Evolutionary conservation across 1,284 basidiomycete species (phyloP), one percentile per base, ranked within the genome.

Genomic region (Calocybe gambosa): DNA sequence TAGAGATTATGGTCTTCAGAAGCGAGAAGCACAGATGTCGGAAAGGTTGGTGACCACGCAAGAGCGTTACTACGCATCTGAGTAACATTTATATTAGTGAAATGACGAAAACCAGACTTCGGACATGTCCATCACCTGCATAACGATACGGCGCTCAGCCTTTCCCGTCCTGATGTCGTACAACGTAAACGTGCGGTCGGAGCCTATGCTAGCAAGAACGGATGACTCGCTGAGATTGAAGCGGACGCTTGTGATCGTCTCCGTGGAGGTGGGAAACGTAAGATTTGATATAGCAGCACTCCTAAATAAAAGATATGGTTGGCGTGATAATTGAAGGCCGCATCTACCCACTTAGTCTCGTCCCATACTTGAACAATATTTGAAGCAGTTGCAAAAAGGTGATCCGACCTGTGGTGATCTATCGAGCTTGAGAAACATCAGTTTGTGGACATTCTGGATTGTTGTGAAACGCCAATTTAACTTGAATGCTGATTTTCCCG

Each of bases 1-100:
- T 99, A 99, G 34, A 99, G 74, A 59, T 98, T 97, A 71, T 98
- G 94, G 63, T 99, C 96, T 70, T 99, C 96, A 1, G 93, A 96
- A 10, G 91, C 96, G 12, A 98, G 79, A 2, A 98, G 80, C 31
- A 98, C 71, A 2, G 85, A 78, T 0, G 94, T 97, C 0, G 96
- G 95, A 62, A 95, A 87, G 0, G 92, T 93, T 0, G 96, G 95
- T 42, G 92, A 97, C 93, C 94, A 99, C 16, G 91, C 78, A 3
- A 99, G 74, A 29, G 89, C 78, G 58, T 99, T 99, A 58, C 82
- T 83, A 55, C 78, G 80, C 82, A 93, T 90, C 80, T 87, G 52
- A 5, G 8, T 15, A 16, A 38, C 2, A 13, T 13, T 5, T 29
- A 9, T 9, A 5, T 29, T 29, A 13, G 28, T 6, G 5, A 13